Percentiles rank a stretch among this genome's conserved stretches.
These are phyloP conservation scores for Erythrophleum ivorense DNA, from an alignment of 331 rosid species.

Conservation along the genomic window DNA sequence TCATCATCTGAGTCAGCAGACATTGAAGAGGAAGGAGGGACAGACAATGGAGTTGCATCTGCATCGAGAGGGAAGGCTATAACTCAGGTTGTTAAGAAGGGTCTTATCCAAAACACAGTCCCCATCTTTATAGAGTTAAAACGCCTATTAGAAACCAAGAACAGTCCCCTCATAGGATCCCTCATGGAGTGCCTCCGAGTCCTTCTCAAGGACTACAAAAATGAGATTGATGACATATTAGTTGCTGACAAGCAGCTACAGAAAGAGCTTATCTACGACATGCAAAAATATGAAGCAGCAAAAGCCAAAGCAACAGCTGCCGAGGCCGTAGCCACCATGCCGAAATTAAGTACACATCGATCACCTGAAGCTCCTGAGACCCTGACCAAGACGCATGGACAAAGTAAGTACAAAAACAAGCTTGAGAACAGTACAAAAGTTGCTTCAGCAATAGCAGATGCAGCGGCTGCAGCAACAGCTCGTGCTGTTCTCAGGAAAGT, in stretches of 20 bases:
- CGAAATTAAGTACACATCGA: conserved; percentile 45
- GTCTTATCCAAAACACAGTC: conserved; percentile 82
- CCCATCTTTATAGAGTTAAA: conserved; percentile 94
- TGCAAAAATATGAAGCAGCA: conserved; percentile 76
- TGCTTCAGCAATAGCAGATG: conserved; percentile 87
- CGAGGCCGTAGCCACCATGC: conserved; percentile 55
- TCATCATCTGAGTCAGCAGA: conserved; percentile 71
- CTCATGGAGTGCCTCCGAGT: conserved; percentile 95
- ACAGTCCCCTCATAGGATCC: conserved; percentile 87
- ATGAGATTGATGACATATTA: conserved; percentile 82
- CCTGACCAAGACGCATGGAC: conserved; percentile 35
- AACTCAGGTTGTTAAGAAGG: conserved; percentile 82
- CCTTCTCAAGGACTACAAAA: conserved; percentile 90
- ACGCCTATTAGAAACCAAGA: conserved; percentile 81
- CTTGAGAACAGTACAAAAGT: conserved; percentile 51
- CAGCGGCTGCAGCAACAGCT: conserved; percentile 76
- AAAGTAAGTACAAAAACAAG: conserved; percentile 15
- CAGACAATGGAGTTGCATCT: conserved; percentile 53
- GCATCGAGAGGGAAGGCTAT: conserved; percentile 80
- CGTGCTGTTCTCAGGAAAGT: conserved; percentile 85
- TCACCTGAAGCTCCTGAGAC: conserved; percentile 47
- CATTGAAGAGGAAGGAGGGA: conserved; percentile 71
- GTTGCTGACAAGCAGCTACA: conserved; percentile 96
- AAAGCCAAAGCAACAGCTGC: conserved; percentile 72
- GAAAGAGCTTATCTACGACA: conserved; percentile 84